Evolutionary conservation across 176 grass and related monocot species (phyloP).

Genomic region (Pharus latifolius): DNA sequence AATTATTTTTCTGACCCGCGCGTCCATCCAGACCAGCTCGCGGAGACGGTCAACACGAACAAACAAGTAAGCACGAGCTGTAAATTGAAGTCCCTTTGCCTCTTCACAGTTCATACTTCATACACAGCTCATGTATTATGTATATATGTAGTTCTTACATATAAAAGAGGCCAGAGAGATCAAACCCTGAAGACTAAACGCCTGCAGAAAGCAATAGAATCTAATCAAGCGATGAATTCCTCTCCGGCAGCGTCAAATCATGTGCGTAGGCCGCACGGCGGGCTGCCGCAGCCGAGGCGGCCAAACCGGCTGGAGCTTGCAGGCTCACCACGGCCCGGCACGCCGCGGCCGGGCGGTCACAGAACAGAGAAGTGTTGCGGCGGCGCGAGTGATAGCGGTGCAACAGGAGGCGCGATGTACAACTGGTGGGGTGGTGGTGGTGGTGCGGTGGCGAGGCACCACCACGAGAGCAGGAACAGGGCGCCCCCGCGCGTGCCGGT

Average conservation of each 20-base stretch:
- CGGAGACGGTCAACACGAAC: slow-evolving; percentile 4
- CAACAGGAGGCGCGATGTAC: too few species aligned
- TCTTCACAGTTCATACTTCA: neutral
- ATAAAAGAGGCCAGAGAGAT: too few species aligned
- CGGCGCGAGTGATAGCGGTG: too few species aligned
- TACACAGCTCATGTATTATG: too few species aligned
- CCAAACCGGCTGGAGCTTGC: neutral
- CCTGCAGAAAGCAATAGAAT: too few species aligned
- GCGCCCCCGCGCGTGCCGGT: slow-evolving; percentile 6
- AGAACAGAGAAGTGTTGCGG: too few species aligned
- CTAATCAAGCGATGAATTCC: neutral
- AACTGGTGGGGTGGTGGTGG: slow-evolving; percentile 12
- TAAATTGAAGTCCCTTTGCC: too few species aligned
- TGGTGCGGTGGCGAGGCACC: neutral
- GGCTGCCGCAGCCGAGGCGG: slow-evolving; percentile 7
- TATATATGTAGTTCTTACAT: too few species aligned
- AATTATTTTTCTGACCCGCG: too few species aligned
- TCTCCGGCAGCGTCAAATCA: neutral
- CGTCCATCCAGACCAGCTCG: too few species aligned
- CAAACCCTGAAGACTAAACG: too few species aligned
- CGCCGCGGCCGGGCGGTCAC: neutral
- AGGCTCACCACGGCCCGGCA: neutral
- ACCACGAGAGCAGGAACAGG: neutral
- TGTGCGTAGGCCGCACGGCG: neutral
- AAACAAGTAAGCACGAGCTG: neutral